These are phyloP conservation scores for Rhizopus microsporus DNA, from an alignment of 371 early-diverging fungal species.

Conservation along the genomic window DNA sequence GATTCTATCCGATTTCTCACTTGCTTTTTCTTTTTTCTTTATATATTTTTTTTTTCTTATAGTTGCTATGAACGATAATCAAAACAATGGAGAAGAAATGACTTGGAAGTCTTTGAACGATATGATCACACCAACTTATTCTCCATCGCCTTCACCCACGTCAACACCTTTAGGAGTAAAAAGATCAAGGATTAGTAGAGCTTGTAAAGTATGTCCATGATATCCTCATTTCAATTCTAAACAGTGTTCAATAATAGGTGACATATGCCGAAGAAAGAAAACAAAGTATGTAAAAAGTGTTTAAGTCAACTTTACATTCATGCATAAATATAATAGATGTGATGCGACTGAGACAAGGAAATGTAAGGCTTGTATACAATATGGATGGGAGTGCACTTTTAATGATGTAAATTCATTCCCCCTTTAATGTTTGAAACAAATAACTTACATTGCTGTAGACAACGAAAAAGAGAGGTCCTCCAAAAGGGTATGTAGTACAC, in stretches of 20 bases:
- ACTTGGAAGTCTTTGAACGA: not conserved
- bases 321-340: constrained; percentile 26
- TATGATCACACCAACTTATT: not conserved
- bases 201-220: constrained; percentile 22
- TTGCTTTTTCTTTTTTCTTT: no score
- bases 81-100: not conserved
- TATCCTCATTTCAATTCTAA: not conserved
- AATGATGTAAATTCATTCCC: constrained; percentile 38
- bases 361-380: constrained; percentile 45
- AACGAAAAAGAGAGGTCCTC: constrained; percentile 36
- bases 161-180: constrained; percentile 8
- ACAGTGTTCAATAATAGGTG: constrained; percentile 26
- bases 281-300: constrained; percentile 31
- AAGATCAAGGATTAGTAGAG: constrained; percentile 37
- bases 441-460: constrained; percentile 13
- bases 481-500: constrained; percentile 31
- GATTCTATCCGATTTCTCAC: no score
- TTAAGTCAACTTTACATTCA: not conserved
- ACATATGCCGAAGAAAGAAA: constrained; percentile 49
- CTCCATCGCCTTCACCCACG: not conserved
- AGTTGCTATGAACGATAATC: no score
- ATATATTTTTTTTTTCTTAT: no score
- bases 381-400: constrained; percentile 52
- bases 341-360: constrained; percentile 34
- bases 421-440: not conserved